These are phyloP conservation scores for Desmodesmus armatus DNA, from an alignment of 139 green algal genomes.

Conservation along the genomic window DNA sequence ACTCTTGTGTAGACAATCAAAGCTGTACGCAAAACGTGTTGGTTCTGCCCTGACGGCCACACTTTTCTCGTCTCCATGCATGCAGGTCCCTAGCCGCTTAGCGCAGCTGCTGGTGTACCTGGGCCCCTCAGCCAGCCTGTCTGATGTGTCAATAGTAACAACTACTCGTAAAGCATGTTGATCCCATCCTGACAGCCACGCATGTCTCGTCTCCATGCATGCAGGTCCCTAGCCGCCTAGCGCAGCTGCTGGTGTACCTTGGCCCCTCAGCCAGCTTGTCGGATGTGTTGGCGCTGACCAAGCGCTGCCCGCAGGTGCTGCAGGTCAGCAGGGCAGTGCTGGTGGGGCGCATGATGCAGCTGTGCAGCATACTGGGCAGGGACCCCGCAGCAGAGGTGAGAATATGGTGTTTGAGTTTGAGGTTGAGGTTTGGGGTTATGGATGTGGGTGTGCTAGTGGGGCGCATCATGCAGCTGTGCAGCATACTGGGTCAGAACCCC, in stretches of 20 bases:
- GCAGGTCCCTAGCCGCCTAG: background rate
- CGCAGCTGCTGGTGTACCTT: background rate
- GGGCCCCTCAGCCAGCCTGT: background rate
- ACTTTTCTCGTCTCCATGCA: too few relatives aligned
- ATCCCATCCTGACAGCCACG: background rate
- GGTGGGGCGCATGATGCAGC: background rate
- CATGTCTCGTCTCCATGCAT: background rate
- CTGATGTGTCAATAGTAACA: too few relatives aligned
- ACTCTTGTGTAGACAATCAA: too few relatives aligned
- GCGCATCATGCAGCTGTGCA: background rate
- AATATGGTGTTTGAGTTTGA: background rate
- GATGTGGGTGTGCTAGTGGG: background rate
- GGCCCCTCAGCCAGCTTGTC: background rate
- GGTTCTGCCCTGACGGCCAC: too few relatives aligned
- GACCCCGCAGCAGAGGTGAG: background rate
- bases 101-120: background rate
- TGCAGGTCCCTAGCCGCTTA: too few relatives aligned
- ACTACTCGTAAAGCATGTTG: too few relatives aligned
- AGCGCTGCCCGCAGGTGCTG: slow-evolving; percentile 9
- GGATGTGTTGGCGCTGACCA: slow-evolving; percentile 4
- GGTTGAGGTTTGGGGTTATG: background rate
- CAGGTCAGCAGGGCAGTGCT: background rate
- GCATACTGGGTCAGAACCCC: too few relatives aligned
- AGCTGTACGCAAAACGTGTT: too few relatives aligned
- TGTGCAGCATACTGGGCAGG: background rate